phyloP scores from a whole-genome alignment of 192 early-diverging fungal genomes.

The Coemansia asiatica region DNA sequence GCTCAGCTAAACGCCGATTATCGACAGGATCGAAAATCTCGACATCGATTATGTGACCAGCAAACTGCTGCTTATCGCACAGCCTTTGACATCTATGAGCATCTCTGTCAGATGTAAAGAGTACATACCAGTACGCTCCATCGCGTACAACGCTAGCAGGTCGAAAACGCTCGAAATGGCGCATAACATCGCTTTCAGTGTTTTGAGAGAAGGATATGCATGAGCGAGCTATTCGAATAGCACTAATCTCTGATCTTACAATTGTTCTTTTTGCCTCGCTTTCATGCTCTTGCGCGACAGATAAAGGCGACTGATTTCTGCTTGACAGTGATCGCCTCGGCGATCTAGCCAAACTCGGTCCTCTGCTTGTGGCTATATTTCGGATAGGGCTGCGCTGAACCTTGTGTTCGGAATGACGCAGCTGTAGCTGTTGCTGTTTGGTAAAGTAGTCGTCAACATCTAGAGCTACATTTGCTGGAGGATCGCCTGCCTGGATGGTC shows the following conservation, averaged over 20 bases:
- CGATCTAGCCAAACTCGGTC: neutral
- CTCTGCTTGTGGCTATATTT: neutral
- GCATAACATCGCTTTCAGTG: conserved; percentile 28
- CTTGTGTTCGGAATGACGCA: conserved; percentile 9
- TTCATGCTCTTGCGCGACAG: neutral
- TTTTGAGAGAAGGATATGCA: conserved; percentile 49
- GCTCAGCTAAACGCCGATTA: conserved; percentile 13
- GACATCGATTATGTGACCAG: conserved; percentile 42
- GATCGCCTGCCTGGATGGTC: conserved; percentile 26
- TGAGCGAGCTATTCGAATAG: conserved; percentile 44
- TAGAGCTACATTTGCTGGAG: conserved; percentile 25
- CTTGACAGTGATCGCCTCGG: neutral
- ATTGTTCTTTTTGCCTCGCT: neutral
- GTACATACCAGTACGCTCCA: conserved; percentile 51
- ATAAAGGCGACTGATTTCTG: neutral
- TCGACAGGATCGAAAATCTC: conserved; percentile 42
- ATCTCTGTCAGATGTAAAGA: conserved; percentile 45
- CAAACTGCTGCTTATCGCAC: conserved; percentile 41
- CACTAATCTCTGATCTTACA: conserved; percentile 3
- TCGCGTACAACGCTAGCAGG: conserved; percentile 32
- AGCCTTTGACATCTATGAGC: conserved; percentile 51
- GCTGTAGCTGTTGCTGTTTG: neutral
- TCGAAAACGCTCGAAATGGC: conserved; percentile 42
- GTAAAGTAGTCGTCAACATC: conserved; percentile 36
- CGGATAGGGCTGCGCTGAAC: neutral